Evolutionary conservation across 2,329 filamentous ascomycete genomes (phyloP).

Genomic region (Cytospora paraplurivora): DNA sequence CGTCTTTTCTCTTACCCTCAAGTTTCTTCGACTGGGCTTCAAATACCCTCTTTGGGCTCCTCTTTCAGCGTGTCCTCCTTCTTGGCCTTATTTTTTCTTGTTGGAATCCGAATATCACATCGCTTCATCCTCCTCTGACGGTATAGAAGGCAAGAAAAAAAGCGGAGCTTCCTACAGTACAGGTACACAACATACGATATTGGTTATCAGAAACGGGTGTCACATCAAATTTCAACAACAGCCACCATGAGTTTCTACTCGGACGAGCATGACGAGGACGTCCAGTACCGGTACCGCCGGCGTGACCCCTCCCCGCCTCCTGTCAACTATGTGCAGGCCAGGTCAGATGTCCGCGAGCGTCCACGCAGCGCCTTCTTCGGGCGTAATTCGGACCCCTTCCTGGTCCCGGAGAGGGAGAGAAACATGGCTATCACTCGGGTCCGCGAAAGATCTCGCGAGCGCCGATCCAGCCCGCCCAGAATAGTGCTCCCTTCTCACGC

Average conservation of each 20-base stretch:
- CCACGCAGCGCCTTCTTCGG: slow-evolving; percentile 46
- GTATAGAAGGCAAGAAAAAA: not conserved
- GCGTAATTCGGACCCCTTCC: slow-evolving; percentile 42
- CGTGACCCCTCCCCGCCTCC: slow-evolving; percentile 44
- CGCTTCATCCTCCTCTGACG: not conserved
- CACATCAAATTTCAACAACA: not conserved
- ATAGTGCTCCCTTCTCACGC: slow-evolving; percentile 36
- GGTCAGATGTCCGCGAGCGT: slow-evolving; percentile 32
- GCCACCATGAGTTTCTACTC: slow-evolving; percentile 44
- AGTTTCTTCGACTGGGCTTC: not conserved
- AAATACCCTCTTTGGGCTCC: slow-evolving; percentile 1
- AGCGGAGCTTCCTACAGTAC: too few relatives aligned
- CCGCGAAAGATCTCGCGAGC: slow-evolving; percentile 49
- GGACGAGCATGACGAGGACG: slow-evolving; percentile 56
- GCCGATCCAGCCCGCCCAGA: slow-evolving; percentile 46
- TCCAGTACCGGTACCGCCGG: slow-evolving; percentile 49
- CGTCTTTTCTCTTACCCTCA: slow-evolving; percentile 3
- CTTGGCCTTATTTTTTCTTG: not conserved
- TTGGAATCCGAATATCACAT: not conserved
- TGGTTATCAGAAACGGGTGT: not conserved
- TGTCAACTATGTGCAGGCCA: slow-evolving; percentile 50
- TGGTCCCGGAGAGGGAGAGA: slow-evolving; percentile 46
- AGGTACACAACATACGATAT: not conserved
- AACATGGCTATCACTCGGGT: slow-evolving; percentile 48
- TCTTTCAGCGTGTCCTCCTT: slow-evolving; percentile 15